These are phyloP conservation scores for Auxenochlorella protothecoides DNA, from an alignment of 139 green algal genomes.

Conservation along the genomic window DNA sequence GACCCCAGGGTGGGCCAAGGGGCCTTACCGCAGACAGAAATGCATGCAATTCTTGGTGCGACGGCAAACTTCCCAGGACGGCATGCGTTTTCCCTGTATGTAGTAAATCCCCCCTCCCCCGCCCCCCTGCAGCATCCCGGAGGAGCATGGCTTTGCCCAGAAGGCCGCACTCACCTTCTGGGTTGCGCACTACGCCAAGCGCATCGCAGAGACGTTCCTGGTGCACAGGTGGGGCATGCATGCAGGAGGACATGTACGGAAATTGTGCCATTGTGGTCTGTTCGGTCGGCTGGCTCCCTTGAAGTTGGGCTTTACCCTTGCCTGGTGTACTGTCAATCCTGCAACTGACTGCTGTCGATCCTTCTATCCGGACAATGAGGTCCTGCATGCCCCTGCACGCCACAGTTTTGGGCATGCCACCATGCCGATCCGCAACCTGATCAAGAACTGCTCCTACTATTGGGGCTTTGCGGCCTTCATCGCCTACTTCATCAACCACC, in stretches of 20 bases:
- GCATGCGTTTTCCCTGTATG: no score
- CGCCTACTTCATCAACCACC: constrained; percentile 97
- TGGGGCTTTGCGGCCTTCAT: constrained; percentile 68
- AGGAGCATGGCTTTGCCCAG: constrained; percentile 45
- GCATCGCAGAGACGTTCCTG: constrained; percentile 88
- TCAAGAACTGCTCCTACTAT: constrained; percentile 94
- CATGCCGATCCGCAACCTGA: constrained; percentile 95
- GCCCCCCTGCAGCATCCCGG: no score
- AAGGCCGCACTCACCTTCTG: constrained; percentile 79
- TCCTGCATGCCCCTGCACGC: not conserved
- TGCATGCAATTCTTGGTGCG: no score
- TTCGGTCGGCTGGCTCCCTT: no score
- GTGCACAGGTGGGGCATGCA: constrained; percentile 66
- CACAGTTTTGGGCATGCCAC: constrained; percentile 82
- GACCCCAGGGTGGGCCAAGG: no score
- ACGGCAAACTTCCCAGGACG: no score
- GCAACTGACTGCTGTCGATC: not conserved
- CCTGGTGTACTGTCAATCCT: not conserved
- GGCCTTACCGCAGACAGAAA: no score
- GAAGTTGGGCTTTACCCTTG: no score
- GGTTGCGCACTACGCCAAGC: constrained; percentile 90
- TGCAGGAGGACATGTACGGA: no score
- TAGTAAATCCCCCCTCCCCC: no score
- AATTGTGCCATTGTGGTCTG: no score
- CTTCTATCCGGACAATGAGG: not conserved